Base-by-base conservation (phyloP, 2,329 filamentous ascomycete genomes). In the Aspergillus puulaauensis region DNA sequence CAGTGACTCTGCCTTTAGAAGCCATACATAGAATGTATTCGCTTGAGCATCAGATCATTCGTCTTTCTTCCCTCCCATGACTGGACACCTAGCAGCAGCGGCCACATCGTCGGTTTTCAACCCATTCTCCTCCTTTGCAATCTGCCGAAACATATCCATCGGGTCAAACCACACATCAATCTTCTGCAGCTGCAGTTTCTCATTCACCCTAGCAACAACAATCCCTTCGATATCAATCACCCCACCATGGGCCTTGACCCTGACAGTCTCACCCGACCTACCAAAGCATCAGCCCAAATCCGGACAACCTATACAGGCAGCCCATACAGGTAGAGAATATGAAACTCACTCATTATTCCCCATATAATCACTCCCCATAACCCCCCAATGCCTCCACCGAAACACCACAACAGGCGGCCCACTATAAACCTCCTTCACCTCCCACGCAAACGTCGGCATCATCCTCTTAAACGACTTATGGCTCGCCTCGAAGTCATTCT, bases 381-480 rank as follows among this genome's bases (percentile, higher is more conserved):
- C 71, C 0, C 86, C 86, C 86, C 86, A 89, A 69, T 89, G 87
- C 5, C 86, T 77, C 86, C 86, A 89, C 64, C 83, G 80, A 70
- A 89, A 88, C 2, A 80, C 77, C 37, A 88, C 85, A 12, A 77
- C 76, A 2, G 86, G 86, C 23, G 86, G 86, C 0, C 84, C 86
- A 59, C 82, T 83, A 68, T 87, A 89, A 2, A 89, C 85, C 69
- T 89, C 86, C 15, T 87, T 69, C 1, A 89, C 86, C 73, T 89
- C 87, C 86, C 86, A 90, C 0, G 86, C 86, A 70, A 90, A 89
- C 0, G 81, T 85, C 0, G 86, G 86, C 86, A 90, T 89, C 86
- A 89, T 89, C 53, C 85, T 77, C 76, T 89, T 89, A 72, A 90
- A 89, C 0, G 84, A 85, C 78, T 89, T 88, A 77, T 90, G 86